Evolutionary conservation across 257 asterid species (phyloP).

Genomic region (Knoxia roxburghii): DNA sequence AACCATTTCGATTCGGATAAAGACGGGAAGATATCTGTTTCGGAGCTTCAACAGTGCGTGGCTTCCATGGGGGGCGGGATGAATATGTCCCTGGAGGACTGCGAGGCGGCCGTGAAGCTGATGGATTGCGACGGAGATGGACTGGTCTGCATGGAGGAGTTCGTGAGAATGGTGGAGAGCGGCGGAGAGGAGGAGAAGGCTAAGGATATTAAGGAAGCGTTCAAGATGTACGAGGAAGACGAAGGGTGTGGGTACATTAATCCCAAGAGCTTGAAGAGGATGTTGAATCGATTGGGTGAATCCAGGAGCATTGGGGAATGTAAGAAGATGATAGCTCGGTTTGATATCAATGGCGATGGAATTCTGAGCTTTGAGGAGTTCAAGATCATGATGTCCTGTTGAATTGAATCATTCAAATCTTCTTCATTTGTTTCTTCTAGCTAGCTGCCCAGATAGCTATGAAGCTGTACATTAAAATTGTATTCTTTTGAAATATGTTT

Average conservation of each 20-base stretch:
- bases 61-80: slow-evolving; percentile 15
- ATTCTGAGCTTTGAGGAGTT: slow-evolving; percentile 60
- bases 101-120: slow-evolving; percentile 30
- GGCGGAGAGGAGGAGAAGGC: slow-evolving; percentile 43
- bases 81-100: slow-evolving; percentile 37
- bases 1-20: slow-evolving; percentile 27
- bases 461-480: no score
- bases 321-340: slow-evolving; percentile 41
- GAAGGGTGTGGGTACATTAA: slow-evolving; percentile 48
- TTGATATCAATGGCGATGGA: slow-evolving; percentile 65
- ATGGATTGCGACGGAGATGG: slow-evolving; percentile 53
- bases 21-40: slow-evolving; percentile 33
- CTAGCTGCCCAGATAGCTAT: no score
- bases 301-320: slow-evolving; percentile 44
- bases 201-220: slow-evolving; percentile 46
- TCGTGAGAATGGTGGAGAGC: slow-evolving; percentile 42
- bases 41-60: slow-evolving; percentile 23
- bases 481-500: no score
- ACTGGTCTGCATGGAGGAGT: slow-evolving; percentile 47
- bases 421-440: no score
- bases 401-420: no score
- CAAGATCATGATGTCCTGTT: slow-evolving; percentile 49
- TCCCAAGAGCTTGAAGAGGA: slow-evolving; percentile 53
- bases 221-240: slow-evolving; percentile 48
- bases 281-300: slow-evolving; percentile 57